These are phyloP conservation scores for Chaetoscypha palmicola DNA, from an alignment of 2,329 filamentous ascomycete species.

Conservation along the genomic window DNA sequence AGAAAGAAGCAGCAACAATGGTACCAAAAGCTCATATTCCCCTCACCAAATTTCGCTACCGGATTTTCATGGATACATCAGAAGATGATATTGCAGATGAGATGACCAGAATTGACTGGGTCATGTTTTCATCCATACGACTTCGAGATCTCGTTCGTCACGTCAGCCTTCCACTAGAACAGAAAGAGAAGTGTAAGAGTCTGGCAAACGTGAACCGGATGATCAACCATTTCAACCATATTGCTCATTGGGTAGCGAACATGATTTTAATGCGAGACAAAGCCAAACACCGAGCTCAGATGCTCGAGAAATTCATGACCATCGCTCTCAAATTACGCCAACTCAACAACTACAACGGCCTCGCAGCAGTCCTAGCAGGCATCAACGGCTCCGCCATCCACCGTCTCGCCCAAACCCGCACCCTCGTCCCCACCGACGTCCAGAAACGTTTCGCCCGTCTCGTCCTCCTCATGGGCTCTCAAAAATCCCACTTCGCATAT, in stretches of 20 bases:
- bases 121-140: constrained; percentile 93
- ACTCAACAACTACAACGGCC: constrained; percentile 93
- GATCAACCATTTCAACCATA: constrained; percentile 86
- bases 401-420: constrained; percentile 71
- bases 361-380: constrained; percentile 89
- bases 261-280: constrained; percentile 88
- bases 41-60: constrained; percentile 81
- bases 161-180: constrained; percentile 65
- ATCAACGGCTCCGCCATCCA: constrained; percentile 85
- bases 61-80: constrained; percentile 78
- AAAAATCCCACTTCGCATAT: constrained; percentile 90
- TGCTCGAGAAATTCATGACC: constrained; percentile 92
- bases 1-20: constrained; percentile 66
- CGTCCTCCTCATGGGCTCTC: constrained; percentile 85
- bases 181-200: constrained; percentile 68
- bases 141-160: constrained; percentile 90
- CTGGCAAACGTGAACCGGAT: constrained; percentile 87
- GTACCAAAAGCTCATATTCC: constrained; percentile 61
- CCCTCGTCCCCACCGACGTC: constrained; percentile 62
- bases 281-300: constrained; percentile 84
- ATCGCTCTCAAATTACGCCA: constrained; percentile 80
- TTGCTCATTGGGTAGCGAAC: constrained; percentile 75
- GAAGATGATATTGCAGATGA: constrained; percentile 85
- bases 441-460: constrained; percentile 83
- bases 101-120: constrained; percentile 93